phyloP scores from a whole-genome alignment of 306 rosid genomes.

The Rosa chinensis region DNA sequence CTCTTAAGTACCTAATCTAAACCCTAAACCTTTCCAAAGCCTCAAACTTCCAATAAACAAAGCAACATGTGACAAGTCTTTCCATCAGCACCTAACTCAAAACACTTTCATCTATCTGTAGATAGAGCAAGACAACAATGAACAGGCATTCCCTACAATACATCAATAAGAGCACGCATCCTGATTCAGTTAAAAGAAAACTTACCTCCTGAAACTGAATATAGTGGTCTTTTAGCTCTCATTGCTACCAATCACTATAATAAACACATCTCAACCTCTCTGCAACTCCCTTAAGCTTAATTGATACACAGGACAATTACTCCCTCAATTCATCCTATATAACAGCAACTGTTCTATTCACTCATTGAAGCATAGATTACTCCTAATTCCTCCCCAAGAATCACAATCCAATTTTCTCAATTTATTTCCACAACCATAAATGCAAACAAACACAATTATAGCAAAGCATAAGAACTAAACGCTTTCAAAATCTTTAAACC shows the following conservation, averaged over 20 bases:
- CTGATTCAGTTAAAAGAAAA: not conserved
- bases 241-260: not conserved
- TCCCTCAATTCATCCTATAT: not conserved
- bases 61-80: not conserved
- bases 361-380: not conserved
- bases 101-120: not conserved
- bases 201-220: not conserved
- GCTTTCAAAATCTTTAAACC: not conserved
- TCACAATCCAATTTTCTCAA: not conserved
- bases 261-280: not conserved
- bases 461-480: not conserved
- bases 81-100: not conserved
- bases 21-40: not conserved
- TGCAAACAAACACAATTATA: not conserved
- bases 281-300: not conserved
- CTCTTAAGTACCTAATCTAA: not conserved
- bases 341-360: not conserved
- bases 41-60: not conserved
- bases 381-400: not conserved
- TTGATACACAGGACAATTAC: not conserved
- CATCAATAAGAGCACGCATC: not conserved
- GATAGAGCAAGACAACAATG: not conserved
- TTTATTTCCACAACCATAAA: slow-evolving; percentile 6
- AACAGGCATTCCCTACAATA: not conserved
- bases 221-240: not conserved